Evolutionary conservation across 2,329 filamentous ascomycete genomes (phyloP).

Genomic region (Diaporthe sp.): DNA sequence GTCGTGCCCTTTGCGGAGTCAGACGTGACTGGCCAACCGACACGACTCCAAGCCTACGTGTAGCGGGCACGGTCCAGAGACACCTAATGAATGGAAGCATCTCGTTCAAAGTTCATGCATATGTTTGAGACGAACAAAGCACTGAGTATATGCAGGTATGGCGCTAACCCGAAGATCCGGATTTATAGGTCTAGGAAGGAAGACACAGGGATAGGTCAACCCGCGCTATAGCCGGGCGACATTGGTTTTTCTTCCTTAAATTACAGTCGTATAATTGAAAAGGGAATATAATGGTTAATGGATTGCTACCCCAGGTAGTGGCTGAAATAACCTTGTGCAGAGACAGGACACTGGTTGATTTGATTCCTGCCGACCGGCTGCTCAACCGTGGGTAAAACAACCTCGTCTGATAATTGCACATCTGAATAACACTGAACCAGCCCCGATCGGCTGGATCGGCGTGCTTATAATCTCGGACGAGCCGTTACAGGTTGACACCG

Average conservation of each 20-base stretch:
- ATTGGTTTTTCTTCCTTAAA: not conserved
- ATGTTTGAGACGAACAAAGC: constrained; percentile 12
- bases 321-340: not conserved
- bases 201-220: not conserved
- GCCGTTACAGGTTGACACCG: not conserved
- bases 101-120: not conserved
- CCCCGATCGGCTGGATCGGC: not conserved
- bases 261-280: no score
- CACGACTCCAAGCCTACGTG: not conserved
- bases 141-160: not conserved
- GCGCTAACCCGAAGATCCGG: not conserved
- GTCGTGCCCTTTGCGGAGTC: not conserved
- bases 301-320: not conserved
- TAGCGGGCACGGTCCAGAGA: not conserved
- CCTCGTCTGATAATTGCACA: not conserved
- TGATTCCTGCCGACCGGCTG: not conserved
- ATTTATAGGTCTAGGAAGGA: not conserved
- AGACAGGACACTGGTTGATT: not conserved
- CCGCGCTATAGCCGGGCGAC: not conserved
- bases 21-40: not conserved
- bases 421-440: not conserved
- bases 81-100: not conserved
- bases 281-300: no score
- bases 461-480: not conserved
- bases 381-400: not conserved